phyloP scores from a whole-genome alignment of 1,284 basidiomycete species.

The Cryptococcus sp. region DNA sequence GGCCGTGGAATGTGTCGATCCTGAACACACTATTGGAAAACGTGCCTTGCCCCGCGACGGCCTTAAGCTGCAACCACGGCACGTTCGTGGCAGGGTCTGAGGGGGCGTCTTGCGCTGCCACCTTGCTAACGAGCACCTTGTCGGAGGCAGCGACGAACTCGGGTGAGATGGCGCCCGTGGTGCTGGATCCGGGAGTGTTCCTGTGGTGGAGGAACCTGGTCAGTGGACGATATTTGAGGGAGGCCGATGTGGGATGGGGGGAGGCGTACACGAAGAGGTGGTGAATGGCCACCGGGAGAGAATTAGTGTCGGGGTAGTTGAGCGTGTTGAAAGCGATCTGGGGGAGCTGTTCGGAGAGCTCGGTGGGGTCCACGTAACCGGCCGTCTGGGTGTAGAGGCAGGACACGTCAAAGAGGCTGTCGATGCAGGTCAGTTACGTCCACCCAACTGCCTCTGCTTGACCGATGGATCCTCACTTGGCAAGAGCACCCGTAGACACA shows the following conservation, averaged over 20 bases:
- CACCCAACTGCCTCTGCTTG: background rate
- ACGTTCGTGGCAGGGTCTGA: slow-evolving; percentile 53
- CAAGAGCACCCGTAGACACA: slow-evolving; percentile 32
- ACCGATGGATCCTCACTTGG: slow-evolving; percentile 25
- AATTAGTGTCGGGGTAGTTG: slow-evolving; percentile 17
- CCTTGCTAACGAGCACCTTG: slow-evolving; percentile 45
- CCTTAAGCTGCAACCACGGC: slow-evolving; percentile 58
- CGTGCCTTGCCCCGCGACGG: slow-evolving; percentile 51
- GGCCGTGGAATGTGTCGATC: slow-evolving; percentile 60
- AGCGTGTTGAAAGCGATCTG: slow-evolving; percentile 17
- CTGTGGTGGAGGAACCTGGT: slow-evolving; percentile 1
- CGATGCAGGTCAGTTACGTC: background rate
- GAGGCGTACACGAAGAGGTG: slow-evolving; percentile 51
- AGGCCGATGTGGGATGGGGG: too few species aligned
- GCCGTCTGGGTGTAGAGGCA: slow-evolving; percentile 53
- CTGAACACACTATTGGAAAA: slow-evolving; percentile 59
- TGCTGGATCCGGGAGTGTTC: slow-evolving; percentile 11
- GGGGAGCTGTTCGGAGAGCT: slow-evolving; percentile 17
- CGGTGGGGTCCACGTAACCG: slow-evolving; percentile 37
- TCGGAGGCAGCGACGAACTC: slow-evolving; percentile 38
- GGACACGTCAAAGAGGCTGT: slow-evolving; percentile 58
- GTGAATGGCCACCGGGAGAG: slow-evolving; percentile 44
- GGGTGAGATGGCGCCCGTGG: slow-evolving; percentile 26
- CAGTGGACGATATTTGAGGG: too few species aligned
- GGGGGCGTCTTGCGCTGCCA: slow-evolving; percentile 46